Conservation (phyloP, 2,329 filamentous ascomycete genomes). For the Dryadomyces quercus-mongolicae region DNA sequence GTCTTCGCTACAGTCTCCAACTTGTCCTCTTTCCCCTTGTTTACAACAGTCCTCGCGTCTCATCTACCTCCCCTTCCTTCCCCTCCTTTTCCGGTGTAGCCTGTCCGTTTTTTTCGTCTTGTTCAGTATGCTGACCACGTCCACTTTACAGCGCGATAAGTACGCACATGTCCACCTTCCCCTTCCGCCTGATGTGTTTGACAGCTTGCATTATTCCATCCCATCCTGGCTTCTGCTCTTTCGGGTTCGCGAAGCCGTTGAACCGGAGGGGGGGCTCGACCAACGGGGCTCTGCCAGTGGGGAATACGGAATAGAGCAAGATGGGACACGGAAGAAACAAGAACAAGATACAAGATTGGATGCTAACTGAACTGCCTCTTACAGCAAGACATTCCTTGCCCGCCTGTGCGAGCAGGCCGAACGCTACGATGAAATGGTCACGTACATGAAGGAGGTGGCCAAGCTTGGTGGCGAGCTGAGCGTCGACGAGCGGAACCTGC, state of each 20-base stretch:
- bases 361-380: conserved; percentile 6
- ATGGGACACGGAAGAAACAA: neutral
- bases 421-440: conserved; percentile 99
- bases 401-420: conserved; percentile 99
- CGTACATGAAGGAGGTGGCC: conserved; percentile 99
- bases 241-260: too few species aligned
- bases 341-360: neutral
- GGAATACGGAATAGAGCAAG: neutral
- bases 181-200: neutral
- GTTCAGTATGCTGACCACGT: neutral
- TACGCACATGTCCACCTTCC: neutral
- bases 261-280: too few species aligned
- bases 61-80: neutral
- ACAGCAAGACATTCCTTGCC: conserved; percentile 98
- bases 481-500: conserved; percentile 93
- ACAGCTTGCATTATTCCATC: too few species aligned
- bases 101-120: too few species aligned
- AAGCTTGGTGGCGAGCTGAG: conserved; percentile 80
- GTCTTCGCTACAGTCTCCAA: too few species aligned
- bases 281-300: too few species aligned
- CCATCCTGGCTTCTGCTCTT: too few species aligned
- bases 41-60: neutral
- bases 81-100: too few species aligned
- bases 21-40: neutral
- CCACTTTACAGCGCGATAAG: neutral